Evolutionary conservation across 2,329 filamentous ascomycete species (phyloP).

Genomic region (Tetracladium maxilliforme): DNA sequence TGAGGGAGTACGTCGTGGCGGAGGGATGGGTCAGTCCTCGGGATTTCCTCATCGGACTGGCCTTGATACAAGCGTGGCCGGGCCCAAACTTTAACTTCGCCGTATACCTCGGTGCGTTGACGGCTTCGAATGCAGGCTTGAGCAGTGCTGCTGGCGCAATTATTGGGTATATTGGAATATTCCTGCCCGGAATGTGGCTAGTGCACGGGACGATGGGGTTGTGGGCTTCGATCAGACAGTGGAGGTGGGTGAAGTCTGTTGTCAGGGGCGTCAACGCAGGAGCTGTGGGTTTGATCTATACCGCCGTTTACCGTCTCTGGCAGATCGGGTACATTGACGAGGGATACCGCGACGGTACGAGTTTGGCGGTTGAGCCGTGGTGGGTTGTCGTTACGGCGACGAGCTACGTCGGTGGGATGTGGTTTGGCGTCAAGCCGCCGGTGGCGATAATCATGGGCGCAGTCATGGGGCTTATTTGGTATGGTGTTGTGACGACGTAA

Average conservation of each 20-base stretch:
- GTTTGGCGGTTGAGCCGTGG: slow-evolving; percentile 43
- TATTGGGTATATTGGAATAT: slow-evolving; percentile 36
- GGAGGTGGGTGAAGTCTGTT: slow-evolving; percentile 28
- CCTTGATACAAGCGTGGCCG: slow-evolving; percentile 56
- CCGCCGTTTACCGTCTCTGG: slow-evolving; percentile 48
- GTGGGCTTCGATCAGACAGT: slow-evolving; percentile 33
- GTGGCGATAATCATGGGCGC: slow-evolving; percentile 28
- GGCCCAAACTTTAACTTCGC: slow-evolving; percentile 48
- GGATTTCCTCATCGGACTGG: slow-evolving; percentile 60
- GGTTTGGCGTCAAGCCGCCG: slow-evolving; percentile 27
- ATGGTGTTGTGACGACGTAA: slow-evolving; percentile 26
- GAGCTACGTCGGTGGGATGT: slow-evolving; percentile 28
- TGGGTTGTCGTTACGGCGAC: slow-evolving; percentile 44
- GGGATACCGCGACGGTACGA: slow-evolving; percentile 29
- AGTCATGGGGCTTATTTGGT: slow-evolving; percentile 29
- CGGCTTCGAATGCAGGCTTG: slow-evolving; percentile 21
- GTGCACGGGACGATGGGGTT: slow-evolving; percentile 36
- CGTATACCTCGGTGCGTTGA: slow-evolving; percentile 38
- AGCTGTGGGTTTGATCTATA: slow-evolving; percentile 47
- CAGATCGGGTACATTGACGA: slow-evolving; percentile 43
- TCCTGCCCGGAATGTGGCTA: slow-evolving; percentile 30
- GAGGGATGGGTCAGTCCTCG: slow-evolving; percentile 56
- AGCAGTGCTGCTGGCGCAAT: too few relatives aligned
- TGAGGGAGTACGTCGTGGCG: slow-evolving; percentile 48
- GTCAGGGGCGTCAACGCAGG: slow-evolving; percentile 42